These are phyloP conservation scores for Niebla homalea DNA, from an alignment of 495 filamentous ascomycete species.

Conservation along the genomic window DNA sequence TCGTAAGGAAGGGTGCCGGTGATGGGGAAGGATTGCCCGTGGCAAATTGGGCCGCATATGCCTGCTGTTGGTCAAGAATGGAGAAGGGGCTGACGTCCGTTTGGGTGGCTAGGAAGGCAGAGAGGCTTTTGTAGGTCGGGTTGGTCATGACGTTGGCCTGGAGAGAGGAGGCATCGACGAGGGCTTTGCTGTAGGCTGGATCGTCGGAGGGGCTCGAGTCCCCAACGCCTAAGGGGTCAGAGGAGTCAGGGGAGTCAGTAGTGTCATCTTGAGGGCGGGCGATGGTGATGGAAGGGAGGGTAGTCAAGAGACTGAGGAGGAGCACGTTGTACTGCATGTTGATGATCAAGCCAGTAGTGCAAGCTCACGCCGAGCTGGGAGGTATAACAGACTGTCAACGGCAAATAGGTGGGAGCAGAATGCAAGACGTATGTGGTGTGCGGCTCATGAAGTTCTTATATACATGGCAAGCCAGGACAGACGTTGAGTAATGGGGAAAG, in stretches of 20 bases:
- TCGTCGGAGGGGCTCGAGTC: background rate
- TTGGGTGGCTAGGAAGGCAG: slow-evolving; percentile 1
- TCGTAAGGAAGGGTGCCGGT: background rate
- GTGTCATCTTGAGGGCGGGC: slow-evolving; percentile 2
- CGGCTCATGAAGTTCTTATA: no score
- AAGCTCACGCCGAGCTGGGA: no score
- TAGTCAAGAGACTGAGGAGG: background rate
- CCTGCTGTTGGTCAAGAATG: background rate
- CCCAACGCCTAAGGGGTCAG: background rate
- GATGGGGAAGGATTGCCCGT: background rate
- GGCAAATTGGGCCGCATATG: background rate
- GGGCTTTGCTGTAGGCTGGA: slow-evolving; percentile 10
- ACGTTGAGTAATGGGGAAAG: no score
- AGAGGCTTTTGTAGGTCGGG: background rate
- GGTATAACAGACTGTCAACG: no score
- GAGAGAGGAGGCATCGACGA: slow-evolving; percentile 2
- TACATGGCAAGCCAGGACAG: no score
- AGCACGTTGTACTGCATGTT: no score
- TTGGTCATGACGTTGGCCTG: background rate
- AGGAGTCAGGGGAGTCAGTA: background rate
- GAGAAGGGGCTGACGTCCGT: background rate
- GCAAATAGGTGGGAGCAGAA: no score
- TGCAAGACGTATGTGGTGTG: no score
- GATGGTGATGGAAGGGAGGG: background rate
- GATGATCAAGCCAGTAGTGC: no score